These are phyloP conservation scores for Cadophora luteo-olivacea DNA, from an alignment of 2,329 filamentous ascomycete species.

Conservation along the genomic window DNA sequence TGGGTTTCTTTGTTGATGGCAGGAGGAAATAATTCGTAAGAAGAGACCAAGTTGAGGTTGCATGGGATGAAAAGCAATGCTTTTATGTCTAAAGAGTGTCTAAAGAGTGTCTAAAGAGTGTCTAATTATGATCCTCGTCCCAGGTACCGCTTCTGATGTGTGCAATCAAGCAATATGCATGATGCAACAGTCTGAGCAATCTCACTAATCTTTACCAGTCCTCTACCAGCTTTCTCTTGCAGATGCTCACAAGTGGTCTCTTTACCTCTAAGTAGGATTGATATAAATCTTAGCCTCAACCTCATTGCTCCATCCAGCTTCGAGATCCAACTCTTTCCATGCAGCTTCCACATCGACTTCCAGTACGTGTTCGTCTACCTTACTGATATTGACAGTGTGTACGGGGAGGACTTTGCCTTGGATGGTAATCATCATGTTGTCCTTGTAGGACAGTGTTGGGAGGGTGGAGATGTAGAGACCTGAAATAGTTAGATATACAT, in stretches of 20 bases:
- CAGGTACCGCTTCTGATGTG: too few species aligned
- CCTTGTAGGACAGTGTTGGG: constrained; percentile 61
- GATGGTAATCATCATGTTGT: constrained; percentile 77
- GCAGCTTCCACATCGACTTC: constrained; percentile 79
- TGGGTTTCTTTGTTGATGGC: too few species aligned
- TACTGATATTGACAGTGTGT: constrained; percentile 66
- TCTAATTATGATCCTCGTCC: not conserved
- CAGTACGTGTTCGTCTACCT: constrained; percentile 64
- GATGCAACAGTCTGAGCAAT: not conserved
- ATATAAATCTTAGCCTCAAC: constrained; percentile 61
- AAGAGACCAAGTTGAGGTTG: too few species aligned
- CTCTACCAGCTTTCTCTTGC: not conserved
- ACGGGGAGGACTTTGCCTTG: constrained; percentile 72
- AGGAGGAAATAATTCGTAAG: too few species aligned
- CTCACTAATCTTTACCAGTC: not conserved
- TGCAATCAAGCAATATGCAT: too few species aligned
- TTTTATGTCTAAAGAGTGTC: constrained; percentile 7
- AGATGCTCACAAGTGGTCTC: not conserved
- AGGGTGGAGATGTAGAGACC: constrained; percentile 81
- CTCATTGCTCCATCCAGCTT: constrained; percentile 81
- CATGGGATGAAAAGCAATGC: not conserved
- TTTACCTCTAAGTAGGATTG: constrained; percentile 23
- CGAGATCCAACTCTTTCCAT: constrained; percentile 76
- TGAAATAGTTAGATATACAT: constrained; percentile 41
- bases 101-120: not conserved